Conservation (phyloP, 2,329 filamentous ascomycete species). For the Clathrospora elynae region DNA sequence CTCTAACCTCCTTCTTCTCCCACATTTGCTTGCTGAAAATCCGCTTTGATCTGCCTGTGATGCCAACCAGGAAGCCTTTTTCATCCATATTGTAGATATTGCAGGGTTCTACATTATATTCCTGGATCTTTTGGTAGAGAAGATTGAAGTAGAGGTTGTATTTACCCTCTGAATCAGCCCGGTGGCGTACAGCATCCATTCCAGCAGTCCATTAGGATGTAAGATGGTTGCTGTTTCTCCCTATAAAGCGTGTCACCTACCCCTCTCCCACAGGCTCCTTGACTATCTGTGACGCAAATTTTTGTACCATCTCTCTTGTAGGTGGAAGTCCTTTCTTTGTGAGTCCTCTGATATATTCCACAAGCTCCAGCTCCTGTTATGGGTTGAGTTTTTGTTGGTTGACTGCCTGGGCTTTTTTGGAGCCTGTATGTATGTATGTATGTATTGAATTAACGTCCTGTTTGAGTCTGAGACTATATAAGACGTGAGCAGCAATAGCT, state of each 20-base stretch:
- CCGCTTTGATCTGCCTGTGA: constrained; percentile 7
- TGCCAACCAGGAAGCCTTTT: constrained; percentile 6
- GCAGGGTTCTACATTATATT: neutral
- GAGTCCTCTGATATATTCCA: no score
- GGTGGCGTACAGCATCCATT: constrained; percentile 22
- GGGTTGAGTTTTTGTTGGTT: no score
- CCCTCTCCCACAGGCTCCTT: constrained; percentile 9
- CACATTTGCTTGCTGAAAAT: constrained; percentile 5
- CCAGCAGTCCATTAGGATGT: constrained; percentile 16
- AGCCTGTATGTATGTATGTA: no score
- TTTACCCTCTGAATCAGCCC: constrained; percentile 23
- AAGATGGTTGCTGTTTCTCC: constrained; percentile 13
- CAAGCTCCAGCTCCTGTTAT: no score
- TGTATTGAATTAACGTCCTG: no score
- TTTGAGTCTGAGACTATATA: no score
- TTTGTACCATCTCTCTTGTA: constrained; percentile 20
- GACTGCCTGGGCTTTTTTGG: no score
- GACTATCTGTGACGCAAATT: constrained; percentile 19
- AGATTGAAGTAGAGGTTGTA: constrained; percentile 23
- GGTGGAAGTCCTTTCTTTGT: no score
- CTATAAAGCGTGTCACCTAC: constrained; percentile 23
- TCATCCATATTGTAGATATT: constrained; percentile 11
- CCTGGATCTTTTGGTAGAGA: constrained; percentile 1
- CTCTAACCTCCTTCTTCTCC: neutral
- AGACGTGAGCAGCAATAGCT: no score